Evolutionary conservation across 768 basidiomycete species (phyloP).

Genomic region (Hericium erinaceus): DNA sequence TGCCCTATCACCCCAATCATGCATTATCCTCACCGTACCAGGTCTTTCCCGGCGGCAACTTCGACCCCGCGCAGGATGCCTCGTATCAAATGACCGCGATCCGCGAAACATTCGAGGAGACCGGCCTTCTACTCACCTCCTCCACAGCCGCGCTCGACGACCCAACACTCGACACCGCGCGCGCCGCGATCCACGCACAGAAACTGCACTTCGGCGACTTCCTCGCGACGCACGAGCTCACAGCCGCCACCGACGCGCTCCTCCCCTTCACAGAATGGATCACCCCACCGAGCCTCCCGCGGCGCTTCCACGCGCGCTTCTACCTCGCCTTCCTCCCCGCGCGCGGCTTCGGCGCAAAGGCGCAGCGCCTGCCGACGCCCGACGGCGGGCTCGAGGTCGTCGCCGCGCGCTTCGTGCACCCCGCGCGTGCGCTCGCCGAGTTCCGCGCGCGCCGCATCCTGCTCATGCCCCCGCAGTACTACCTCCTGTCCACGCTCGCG

Average conservation of each 20-base stretch:
- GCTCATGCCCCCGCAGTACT: constrained; percentile 70
- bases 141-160: constrained; percentile 23
- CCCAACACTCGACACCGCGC: constrained; percentile 39
- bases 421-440: constrained; percentile 41
- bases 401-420: constrained; percentile 57
- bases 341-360: constrained; percentile 35
- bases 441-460: constrained; percentile 40
- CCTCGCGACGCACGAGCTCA: constrained; percentile 35
- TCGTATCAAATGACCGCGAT: constrained; percentile 56
- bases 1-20: background rate
- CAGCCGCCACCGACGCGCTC: constrained; percentile 35
- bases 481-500: constrained; percentile 54
- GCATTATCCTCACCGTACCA: constrained; percentile 18
- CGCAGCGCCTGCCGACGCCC: constrained; percentile 54
- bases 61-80: constrained; percentile 48
- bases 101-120: constrained; percentile 71
- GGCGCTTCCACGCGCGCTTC: constrained; percentile 69
- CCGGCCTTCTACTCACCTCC: constrained; percentile 55
- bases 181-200: constrained; percentile 47
- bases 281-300: constrained; percentile 46
- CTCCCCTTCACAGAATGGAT: constrained; percentile 73
- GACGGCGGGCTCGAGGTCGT: constrained; percentile 67
- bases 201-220: constrained; percentile 43
- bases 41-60: constrained; percentile 76
- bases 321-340: constrained; percentile 52